Conservation (phyloP, 148 eudicot genomes). For the Heliosperma pusillum region DNA sequence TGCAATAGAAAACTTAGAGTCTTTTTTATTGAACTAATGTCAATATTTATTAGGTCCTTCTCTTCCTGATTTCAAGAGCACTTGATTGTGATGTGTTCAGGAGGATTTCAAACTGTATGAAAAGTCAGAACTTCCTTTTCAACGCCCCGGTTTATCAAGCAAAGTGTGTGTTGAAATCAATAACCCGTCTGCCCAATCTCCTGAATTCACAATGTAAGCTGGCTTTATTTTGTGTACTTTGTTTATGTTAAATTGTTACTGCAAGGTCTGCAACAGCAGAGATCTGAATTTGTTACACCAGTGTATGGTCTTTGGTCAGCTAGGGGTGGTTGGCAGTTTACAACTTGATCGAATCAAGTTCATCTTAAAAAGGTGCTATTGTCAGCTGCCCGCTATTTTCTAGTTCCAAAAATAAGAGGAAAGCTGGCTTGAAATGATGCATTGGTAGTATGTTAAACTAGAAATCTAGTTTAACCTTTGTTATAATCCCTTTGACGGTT, state of each 20-base stretch:
- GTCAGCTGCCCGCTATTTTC: not conserved
- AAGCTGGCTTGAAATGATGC: not conserved
- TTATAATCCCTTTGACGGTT: too few species aligned
- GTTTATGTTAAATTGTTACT: not conserved
- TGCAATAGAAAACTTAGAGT: not conserved
- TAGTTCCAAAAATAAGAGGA: not conserved
- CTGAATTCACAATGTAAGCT: conserved; percentile 14
- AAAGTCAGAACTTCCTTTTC: not conserved
- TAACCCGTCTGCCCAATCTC: not conserved
- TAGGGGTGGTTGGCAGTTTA: not conserved
- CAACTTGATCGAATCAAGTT: not conserved
- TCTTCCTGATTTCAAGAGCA: conserved; percentile 3
- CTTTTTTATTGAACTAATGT: conserved; percentile 1
- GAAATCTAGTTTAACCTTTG: too few species aligned
- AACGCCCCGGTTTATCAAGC: not conserved
- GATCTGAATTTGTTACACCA: not conserved
- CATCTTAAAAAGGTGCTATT: not conserved
- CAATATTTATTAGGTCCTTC: not conserved
- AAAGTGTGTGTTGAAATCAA: not conserved
- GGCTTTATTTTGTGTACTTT: not conserved
- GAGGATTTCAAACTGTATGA: not conserved
- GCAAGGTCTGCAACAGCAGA: not conserved
- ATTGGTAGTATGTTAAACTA: too few species aligned
- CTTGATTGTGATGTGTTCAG: conserved; percentile 7
- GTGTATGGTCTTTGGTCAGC: not conserved